phyloP scores from a whole-genome alignment of 352 stramenopile genomes.

The Phytophthora pisi region DNA sequence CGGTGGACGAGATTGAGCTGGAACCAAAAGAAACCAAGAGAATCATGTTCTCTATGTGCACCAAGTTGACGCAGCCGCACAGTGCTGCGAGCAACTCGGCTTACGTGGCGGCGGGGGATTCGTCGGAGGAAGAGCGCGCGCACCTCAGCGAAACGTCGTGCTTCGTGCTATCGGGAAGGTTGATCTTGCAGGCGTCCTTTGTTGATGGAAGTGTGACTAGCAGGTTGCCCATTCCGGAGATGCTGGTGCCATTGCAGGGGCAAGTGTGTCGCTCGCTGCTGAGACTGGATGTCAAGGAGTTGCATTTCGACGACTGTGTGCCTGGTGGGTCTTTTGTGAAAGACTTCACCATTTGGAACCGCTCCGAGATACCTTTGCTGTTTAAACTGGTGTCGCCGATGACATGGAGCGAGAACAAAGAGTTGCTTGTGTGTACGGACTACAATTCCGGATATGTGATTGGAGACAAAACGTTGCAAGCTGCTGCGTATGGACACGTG shows the following conservation, averaged over 20 bases:
- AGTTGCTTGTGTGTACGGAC: constrained; percentile 82
- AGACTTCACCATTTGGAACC: constrained; percentile 91
- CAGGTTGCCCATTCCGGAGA: constrained; percentile 51
- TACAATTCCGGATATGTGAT: constrained; percentile 89
- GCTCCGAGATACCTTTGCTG: constrained; percentile 86
- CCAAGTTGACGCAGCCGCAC: constrained; percentile 52
- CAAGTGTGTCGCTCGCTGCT: constrained; percentile 86
- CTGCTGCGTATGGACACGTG: constrained; percentile 84
- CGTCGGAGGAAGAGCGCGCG: constrained; percentile 83
- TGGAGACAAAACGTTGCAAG: constrained; percentile 80
- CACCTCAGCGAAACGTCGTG: constrained; percentile 88
- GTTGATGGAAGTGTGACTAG: constrained; percentile 30
- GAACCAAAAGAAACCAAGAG: constrained; percentile 71
- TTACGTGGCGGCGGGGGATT: constrained; percentile 54
- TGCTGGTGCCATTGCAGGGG: constrained; percentile 79
- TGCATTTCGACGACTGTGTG: constrained; percentile 91
- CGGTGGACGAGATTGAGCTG: constrained; percentile 64
- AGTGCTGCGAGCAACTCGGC: constrained; percentile 18
- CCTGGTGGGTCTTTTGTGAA: constrained; percentile 88
- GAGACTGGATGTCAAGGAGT: constrained; percentile 85
- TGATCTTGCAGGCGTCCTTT: constrained; percentile 63
- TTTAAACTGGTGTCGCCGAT: constrained; percentile 86
- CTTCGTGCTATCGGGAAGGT: constrained; percentile 64
- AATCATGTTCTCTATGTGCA: constrained; percentile 78
- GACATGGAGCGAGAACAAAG: constrained; percentile 69